Base-by-base conservation (phyloP, 805 yeast species). In the Lipomyces chichibuensis region DNA sequence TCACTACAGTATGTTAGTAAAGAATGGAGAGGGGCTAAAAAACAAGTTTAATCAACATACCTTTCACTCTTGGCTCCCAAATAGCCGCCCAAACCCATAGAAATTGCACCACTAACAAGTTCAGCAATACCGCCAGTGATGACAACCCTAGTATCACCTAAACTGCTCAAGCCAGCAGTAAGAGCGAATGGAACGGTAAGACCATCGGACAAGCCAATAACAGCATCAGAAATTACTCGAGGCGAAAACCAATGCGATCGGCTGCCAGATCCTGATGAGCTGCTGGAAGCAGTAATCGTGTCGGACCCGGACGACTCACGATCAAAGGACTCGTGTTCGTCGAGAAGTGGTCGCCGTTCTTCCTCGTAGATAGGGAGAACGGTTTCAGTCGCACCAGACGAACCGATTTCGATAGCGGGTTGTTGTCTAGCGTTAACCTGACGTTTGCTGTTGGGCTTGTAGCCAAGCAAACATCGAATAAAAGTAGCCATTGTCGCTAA, bases 101-200 rank as follows among this genome's bases (percentile, higher is more conserved):
- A 90, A 62, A 94, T 93, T 57, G 98, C 96, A 59, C 99, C 99
- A 5, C 97, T 90, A 2, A 94, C 96, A 72, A 94, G 85, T 81
- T 94, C 99, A 9, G 98, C 98, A 84, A 94, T 86, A 29, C 98
- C 99, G 83, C 98, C 99, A 33, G 98, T 92, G 69, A 94, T 92
- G 61, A 94, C 99, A 70, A 94, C 84, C 77, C 86, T 89, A 20
- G 97, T 82, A 77, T 91, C 90, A 62, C 99, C 99, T 62, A 94
- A 84, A 0, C 96, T 88, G 0, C 97, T 89, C 64, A 94, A 84
- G 59, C 98, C 99, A 0, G 99, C 98, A 1, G 98, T 95, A 73
- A 95, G 84, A 1, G 99, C 99, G 83, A 94, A 94, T n/a, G 99
- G 99, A 53, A 94, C 99, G 0, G 98, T 94, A 71, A 94, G 84